phyloP scores from a whole-genome alignment of 345 rosid genomes.

The Atalantia buxifolia region DNA sequence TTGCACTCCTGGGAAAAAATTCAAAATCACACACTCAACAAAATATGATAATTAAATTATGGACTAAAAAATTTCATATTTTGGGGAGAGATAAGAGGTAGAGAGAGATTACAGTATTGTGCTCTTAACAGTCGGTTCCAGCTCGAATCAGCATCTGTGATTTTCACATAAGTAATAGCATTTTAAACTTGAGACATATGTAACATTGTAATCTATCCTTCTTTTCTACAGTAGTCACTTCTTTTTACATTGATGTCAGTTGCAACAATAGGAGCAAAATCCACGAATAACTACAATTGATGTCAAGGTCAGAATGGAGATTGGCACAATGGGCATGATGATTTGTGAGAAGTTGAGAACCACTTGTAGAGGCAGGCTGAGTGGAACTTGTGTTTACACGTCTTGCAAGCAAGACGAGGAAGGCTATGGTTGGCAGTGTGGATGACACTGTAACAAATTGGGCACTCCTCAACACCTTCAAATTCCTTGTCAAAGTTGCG shows the following conservation, averaged over 20 bases:
- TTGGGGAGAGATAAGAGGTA: neutral
- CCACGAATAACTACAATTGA: neutral
- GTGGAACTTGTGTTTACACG: constrained; percentile 97
- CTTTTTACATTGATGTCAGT: neutral
- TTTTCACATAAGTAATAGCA: neutral
- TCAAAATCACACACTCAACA: neutral
- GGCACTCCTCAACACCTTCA: constrained; percentile 98
- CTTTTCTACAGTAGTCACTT: neutral
- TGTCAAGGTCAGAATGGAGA: constrained; percentile 61
- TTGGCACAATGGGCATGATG: constrained; percentile 92
- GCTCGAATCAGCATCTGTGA: neutral
- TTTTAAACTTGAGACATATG: neutral
- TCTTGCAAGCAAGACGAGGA: constrained; percentile 89
- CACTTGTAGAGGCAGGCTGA: constrained; percentile 90
- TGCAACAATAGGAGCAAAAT: neutral
- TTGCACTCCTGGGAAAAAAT: neutral
- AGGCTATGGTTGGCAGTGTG: constrained; percentile 86
- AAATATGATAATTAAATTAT: neutral
- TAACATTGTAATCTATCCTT: neutral
- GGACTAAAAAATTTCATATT: neutral
- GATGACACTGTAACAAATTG: constrained; percentile 95
- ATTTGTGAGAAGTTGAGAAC: constrained; percentile 89
- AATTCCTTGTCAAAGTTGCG: constrained; percentile 91
- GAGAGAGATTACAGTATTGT: neutral
- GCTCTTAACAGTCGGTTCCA: neutral